Percentiles rank a stretch among this genome's conserved stretches.
Evolutionary conservation across 73 alveolate genomes (phyloP).

Genomic region (Tetrahymena borealis): DNA sequence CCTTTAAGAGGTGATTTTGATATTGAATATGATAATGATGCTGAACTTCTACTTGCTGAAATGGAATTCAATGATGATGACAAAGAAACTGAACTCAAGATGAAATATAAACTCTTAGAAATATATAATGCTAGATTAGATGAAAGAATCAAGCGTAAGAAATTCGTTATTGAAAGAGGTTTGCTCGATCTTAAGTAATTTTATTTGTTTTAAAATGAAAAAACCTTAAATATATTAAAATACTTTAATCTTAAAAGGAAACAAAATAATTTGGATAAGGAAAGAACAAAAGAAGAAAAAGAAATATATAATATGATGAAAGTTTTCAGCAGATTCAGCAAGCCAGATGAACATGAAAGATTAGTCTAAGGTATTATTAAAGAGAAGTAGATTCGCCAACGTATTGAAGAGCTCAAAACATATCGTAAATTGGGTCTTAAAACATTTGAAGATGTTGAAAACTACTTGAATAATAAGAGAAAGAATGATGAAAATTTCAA

Average conservation of each 20-base stretch:
- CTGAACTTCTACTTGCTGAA: constrained; percentile 87
- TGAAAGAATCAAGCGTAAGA: constrained; percentile 91
- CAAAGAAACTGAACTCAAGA: constrained; percentile 73
- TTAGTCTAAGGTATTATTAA: constrained; percentile 57
- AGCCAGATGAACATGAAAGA: constrained; percentile 67
- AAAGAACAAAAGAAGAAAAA: constrained; percentile 57
- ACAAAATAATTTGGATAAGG: constrained; percentile 46
- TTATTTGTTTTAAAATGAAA: background rate
- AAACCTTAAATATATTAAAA: background rate
- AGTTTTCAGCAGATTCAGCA: constrained; percentile 70
- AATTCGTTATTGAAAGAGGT: constrained; percentile 94
- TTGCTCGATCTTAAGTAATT: constrained; percentile 65
- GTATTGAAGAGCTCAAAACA: constrained; percentile 58
- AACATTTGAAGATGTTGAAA: constrained; percentile 62
- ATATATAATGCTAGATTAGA: constrained; percentile 87
- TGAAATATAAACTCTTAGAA: constrained; percentile 82
- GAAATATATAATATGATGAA: constrained; percentile 62
- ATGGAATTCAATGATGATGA: constrained; percentile 95
- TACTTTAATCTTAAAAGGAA: background rate
- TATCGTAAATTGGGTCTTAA: constrained; percentile 62
- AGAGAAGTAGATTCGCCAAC: constrained; percentile 56
- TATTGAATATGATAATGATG: constrained; percentile 92
- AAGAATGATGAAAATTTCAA: constrained; percentile 38
- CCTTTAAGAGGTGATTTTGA: constrained; percentile 98
- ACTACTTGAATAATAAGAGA: constrained; percentile 58